Evolutionary conservation across 2,329 filamentous ascomycete species (phyloP), one percentile per base, ranked within the genome.

Genomic region (Fusarium brachygibbosum): DNA sequence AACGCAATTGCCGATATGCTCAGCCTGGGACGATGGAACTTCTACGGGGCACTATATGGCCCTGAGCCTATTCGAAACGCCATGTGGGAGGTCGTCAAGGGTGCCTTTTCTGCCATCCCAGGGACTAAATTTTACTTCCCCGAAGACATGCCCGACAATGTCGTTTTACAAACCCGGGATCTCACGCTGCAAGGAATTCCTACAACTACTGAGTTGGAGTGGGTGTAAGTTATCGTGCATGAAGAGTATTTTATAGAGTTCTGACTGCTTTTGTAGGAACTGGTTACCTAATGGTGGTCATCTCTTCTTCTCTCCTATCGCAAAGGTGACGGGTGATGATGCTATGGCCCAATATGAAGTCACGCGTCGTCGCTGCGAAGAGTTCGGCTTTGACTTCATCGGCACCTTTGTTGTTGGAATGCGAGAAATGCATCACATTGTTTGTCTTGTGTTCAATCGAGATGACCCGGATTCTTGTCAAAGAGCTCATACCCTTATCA

Each of bases 271-370:
- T 6, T 7, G 25, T 0, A 70, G 65, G 0, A 68, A 69, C 10
- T 73, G 68, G 70, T 34, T 73, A 0, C 65, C 70, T 4, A 73
- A 73, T 2, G 70, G 70, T 0, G 70, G 70, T 1, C 70, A 73
- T 16, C 50, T 73, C 0, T 73, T 73, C 46, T 73, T 73, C 49
- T 73, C 70, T 1, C 70, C 70, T 2, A 73, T 73, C 32, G 49
- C 70, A 16, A 73, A 71, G 29, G 66, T 73, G 6, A 54, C 62
- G 1, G 70, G 70, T 2, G 66, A 70, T 13, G 63, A 70, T 21
- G 58, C 63, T 0, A 45, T 68, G 19, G 48, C 66, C 3, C 66
- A 70, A 5, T 73, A 73, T 16, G 25, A 66, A 4, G 21, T 69
- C 0, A 65, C 70, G 3, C 46, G 56, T 3, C 31, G 38, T 0